Evolutionary conservation across 257 asterid species (phyloP).

Genomic region (Echium plantagineum): DNA sequence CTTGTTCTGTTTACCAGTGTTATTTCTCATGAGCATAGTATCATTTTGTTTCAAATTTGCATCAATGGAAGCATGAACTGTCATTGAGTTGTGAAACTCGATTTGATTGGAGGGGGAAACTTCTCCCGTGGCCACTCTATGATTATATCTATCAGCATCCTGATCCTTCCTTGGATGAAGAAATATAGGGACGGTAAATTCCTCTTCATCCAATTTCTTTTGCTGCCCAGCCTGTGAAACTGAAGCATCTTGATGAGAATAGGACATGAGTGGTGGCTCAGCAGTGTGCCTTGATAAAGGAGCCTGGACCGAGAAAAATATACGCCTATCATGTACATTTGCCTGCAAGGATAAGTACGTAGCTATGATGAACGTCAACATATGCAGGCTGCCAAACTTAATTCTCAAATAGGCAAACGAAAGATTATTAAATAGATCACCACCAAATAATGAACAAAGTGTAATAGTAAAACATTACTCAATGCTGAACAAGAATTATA

Average conservation of each 20-base stretch:
- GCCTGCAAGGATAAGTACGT: conserved; percentile 34
- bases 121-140: conserved; percentile 15
- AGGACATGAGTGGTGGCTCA: conserved; percentile 24
- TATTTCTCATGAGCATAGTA: conserved; percentile 11
- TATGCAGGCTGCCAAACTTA: no score
- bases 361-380: background rate
- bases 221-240: conserved; percentile 24
- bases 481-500: no score
- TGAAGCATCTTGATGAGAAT: conserved; percentile 24
- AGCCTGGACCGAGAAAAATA: conserved; percentile 22
- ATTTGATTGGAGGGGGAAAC: conserved; percentile 23
- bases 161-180: conserved; percentile 25
- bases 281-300: conserved; percentile 26
- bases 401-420: no score
- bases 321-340: conserved; percentile 28
- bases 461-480: no score
- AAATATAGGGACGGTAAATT: conserved; percentile 61
- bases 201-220: conserved; percentile 48
- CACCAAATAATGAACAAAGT: no score
- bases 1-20: background rate
- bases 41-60: conserved; percentile 10
- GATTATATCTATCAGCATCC: conserved; percentile 13
- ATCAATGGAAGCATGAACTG: conserved; percentile 11
- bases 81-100: conserved; percentile 11
- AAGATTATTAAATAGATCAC: no score